A percentile compares a stretch with the other conserved stretches of the same genome.
These are phyloP conservation scores for Sarcocystis neurona DNA, from an alignment of 169 alveolate species.

Conservation along the genomic window DNA sequence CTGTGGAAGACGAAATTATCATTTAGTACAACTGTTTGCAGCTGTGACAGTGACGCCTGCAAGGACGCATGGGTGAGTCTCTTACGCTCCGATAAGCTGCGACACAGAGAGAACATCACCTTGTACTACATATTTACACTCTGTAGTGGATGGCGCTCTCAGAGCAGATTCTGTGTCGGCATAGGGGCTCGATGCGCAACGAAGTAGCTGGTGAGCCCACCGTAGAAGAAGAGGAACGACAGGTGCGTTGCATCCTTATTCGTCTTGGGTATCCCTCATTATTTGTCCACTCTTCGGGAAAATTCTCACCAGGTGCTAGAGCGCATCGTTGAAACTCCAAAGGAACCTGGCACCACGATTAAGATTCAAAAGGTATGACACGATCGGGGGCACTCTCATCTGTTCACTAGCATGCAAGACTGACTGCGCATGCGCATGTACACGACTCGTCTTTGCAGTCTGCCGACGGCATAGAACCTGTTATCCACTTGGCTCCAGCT, in stretches of 20 bases:
- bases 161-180: slow-evolving; percentile 62
- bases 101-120: not conserved
- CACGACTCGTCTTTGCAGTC: not conserved
- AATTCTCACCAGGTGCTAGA: slow-evolving; percentile 53
- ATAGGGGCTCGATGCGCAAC: slow-evolving; percentile 64
- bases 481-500: not conserved
- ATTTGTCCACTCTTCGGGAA: not conserved
- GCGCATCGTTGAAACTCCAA: slow-evolving; percentile 55
- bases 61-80: slow-evolving; percentile 62
- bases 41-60: slow-evolving; percentile 63
- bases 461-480: slow-evolving; percentile 31
- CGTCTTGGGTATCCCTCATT: not conserved
- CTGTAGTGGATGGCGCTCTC: slow-evolving; percentile 60
- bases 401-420: not conserved
- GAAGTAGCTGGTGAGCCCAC: slow-evolving; percentile 67
- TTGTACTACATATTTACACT: not conserved
- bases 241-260: slow-evolving; percentile 14
- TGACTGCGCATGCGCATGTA: not conserved
- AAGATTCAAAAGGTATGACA: slow-evolving; percentile 53
- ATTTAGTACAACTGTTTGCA: not conserved
- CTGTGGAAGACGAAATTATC: not conserved
- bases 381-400: not conserved
- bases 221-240: slow-evolving; percentile 56
- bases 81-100: not conserved
- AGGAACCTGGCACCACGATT: slow-evolving; percentile 53